phyloP scores from a whole-genome alignment of 1,284 basidiomycete genomes.

The Malassezia globosa region DNA sequence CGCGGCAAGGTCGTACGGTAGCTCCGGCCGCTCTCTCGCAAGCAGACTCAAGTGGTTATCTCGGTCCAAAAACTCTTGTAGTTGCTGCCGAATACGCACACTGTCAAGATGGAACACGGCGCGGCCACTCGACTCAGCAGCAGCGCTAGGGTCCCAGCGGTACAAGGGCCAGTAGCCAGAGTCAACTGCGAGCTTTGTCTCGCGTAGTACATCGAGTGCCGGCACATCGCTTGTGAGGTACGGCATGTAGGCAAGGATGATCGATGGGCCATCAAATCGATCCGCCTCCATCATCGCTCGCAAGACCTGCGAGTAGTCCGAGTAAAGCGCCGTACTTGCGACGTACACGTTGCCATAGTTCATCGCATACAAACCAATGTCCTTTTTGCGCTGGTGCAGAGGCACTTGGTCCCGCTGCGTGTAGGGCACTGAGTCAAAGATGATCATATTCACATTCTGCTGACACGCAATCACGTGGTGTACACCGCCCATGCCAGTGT shows the following conservation, averaged over 20 bases:
- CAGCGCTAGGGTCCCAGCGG: conserved; percentile 81
- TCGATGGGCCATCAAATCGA: conserved; percentile 73
- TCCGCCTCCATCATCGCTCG: conserved; percentile 88
- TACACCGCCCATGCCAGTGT: conserved; percentile 86
- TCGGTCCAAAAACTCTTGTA: conserved; percentile 88
- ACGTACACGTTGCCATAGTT: conserved; percentile 95
- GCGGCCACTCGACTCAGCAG: conserved; percentile 60
- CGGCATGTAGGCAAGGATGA: conserved; percentile 89
- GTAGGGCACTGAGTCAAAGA: conserved; percentile 87
- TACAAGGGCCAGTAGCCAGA: conserved; percentile 97
- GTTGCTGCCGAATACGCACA: conserved; percentile 81
- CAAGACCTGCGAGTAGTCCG: conserved; percentile 86
- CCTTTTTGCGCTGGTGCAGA: conserved; percentile 45
- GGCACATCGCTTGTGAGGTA: conserved; percentile 59
- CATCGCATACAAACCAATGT: conserved; percentile 67
- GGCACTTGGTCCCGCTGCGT: conserved; percentile 53
- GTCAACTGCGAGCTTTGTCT: conserved; percentile 93
- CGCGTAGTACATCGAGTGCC: conserved; percentile 79
- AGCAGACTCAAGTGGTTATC: conserved; percentile 93
- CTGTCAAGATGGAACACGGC: conserved; percentile 81
- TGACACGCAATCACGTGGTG: conserved; percentile 86
- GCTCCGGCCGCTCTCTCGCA: conserved; percentile 61
- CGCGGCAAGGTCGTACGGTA: conserved; percentile 72
- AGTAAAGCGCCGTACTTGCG: conserved; percentile 85
- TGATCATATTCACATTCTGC: conserved; percentile 82